Evolutionary conservation across 1,139 yeast species (phyloP).

Genomic region (Arxiozyma bovina): DNA sequence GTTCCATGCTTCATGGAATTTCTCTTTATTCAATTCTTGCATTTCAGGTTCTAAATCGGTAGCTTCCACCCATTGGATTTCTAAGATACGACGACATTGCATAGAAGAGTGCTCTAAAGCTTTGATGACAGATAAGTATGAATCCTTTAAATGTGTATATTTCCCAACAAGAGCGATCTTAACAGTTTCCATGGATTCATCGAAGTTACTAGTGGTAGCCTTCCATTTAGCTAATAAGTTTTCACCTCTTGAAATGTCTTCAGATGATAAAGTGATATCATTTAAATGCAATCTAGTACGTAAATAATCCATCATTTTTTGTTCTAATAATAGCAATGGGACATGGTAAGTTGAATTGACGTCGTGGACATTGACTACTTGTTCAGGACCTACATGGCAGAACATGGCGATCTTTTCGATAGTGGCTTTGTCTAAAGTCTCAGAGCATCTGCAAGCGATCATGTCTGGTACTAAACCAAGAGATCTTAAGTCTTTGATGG

Average conservation of each 20-base stretch:
- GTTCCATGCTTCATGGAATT: constrained; percentile 94
- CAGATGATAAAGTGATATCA: constrained; percentile 43
- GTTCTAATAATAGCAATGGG: constrained; percentile 82
- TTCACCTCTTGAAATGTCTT: constrained; percentile 56
- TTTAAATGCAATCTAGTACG: constrained; percentile 56
- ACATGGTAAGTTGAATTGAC: constrained; percentile 96
- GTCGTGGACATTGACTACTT: constrained; percentile 94
- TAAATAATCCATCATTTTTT: constrained; percentile 71
- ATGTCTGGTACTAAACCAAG: constrained; percentile 92
- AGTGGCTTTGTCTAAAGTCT: constrained; percentile 69
- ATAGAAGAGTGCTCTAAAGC: constrained; percentile 91
- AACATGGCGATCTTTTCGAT: constrained; percentile 96
- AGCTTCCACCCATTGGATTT: constrained; percentile 94
- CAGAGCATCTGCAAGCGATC: constrained; percentile 95
- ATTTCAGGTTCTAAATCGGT: constrained; percentile 74
- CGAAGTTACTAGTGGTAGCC: constrained; percentile 64
- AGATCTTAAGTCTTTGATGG: constrained; percentile 90
- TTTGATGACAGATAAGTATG: constrained; percentile 89
- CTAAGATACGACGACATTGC: constrained; percentile 75
- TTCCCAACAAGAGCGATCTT: constrained; percentile 96
- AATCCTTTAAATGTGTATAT: constrained; percentile 90
- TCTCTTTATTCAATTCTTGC: constrained; percentile 54
- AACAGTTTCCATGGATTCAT: constrained; percentile 75
- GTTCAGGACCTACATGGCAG: constrained; percentile 96
- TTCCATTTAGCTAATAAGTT: constrained; percentile 71